These are phyloP conservation scores for Aspergillus texensis DNA, from an alignment of 2,329 filamentous ascomycete genomes.

Conservation along the genomic window DNA sequence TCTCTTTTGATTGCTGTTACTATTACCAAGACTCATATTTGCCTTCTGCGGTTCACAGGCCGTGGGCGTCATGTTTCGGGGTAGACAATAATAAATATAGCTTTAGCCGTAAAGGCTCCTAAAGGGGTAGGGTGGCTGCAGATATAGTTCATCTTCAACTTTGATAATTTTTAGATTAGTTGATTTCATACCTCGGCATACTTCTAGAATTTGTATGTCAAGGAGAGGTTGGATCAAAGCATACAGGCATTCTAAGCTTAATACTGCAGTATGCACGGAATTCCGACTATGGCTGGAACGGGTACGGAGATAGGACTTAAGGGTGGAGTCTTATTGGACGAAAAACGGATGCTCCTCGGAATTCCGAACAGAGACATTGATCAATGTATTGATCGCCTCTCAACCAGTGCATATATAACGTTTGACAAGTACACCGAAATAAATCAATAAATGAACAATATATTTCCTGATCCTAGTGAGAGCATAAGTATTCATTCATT, in stretches of 20 bases:
- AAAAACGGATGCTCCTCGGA: neutral
- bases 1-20: too few relatives aligned
- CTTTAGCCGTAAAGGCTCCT: too few relatives aligned
- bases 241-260: neutral
- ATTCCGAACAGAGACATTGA: neutral
- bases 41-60: too few relatives aligned
- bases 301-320: neutral
- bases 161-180: too few relatives aligned
- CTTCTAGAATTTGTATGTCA: too few relatives aligned
- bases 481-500: neutral
- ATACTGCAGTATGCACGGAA: neutral
- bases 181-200: too few relatives aligned
- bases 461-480: fast-evolving
- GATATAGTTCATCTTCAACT: too few relatives aligned
- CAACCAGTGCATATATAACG: neutral
- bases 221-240: too few relatives aligned
- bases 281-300: neutral
- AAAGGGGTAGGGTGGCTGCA: too few relatives aligned
- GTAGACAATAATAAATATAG: too few relatives aligned
- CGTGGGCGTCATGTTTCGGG: too few relatives aligned
- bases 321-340: neutral
- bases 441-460: neutral
- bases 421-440: neutral
- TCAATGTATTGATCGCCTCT: neutral
- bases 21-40: fast-evolving